Conservation (phyloP, 1,284 basidiomycete species). For the Fistulina hepatica region DNA sequence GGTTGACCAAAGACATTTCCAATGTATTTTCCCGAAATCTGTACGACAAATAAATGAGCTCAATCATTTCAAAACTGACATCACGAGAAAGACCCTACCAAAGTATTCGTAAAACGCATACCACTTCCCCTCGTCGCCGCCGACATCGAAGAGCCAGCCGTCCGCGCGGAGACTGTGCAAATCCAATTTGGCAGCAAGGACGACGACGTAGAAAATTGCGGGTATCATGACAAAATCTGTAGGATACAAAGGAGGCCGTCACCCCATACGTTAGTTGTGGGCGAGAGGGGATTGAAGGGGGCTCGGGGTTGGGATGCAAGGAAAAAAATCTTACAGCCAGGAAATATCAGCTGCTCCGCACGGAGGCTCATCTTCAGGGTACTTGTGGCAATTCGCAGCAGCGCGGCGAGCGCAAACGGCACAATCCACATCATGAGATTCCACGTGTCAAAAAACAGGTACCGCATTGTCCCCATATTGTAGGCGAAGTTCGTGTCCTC, state of each 20-base stretch:
- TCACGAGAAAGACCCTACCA: conserved; percentile 33
- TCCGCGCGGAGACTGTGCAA: conserved; percentile 48
- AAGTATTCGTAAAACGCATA: conserved; percentile 74
- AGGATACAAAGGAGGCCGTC: not conserved
- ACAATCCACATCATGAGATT: conserved; percentile 66
- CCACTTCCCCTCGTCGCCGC: conserved; percentile 56
- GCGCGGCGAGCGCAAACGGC: conserved; percentile 68
- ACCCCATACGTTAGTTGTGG: not conserved
- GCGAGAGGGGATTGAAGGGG: too few relatives aligned
- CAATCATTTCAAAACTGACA: conserved; percentile 1
- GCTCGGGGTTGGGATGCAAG: conserved; percentile 6
- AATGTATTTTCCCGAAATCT: conserved; percentile 57
- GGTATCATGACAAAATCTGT: conserved; percentile 82
- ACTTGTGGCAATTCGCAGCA: conserved; percentile 75
- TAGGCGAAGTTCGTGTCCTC: conserved; percentile 69
- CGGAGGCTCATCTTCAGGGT: conserved; percentile 51
- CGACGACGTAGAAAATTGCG: conserved; percentile 73
- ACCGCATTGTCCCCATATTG: conserved; percentile 51
- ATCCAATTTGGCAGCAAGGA: conserved; percentile 54
- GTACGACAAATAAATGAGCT: conserved; percentile 6
- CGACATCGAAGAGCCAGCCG: conserved; percentile 89
- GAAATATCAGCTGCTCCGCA: conserved; percentile 72
- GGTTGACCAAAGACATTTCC: conserved; percentile 59
- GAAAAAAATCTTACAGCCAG: conserved; percentile 51
- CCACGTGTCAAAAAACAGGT: conserved; percentile 48